Conservation (phyloP, 1,139 yeast genomes). For the Diutina neorugosa region DNA sequence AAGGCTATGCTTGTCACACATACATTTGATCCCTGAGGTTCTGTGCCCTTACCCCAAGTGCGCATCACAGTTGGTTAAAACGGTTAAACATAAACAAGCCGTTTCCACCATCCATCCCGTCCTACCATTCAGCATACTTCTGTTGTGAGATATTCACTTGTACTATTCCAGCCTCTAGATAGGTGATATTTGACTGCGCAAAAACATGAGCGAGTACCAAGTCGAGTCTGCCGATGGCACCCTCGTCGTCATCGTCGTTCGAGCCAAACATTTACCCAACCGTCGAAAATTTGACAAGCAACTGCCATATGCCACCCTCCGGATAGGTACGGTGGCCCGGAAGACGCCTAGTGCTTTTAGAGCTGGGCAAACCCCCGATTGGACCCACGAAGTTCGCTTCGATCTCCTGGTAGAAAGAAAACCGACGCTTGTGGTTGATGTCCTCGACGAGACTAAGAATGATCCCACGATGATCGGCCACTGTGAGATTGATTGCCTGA, state of each 20-base stretch:
- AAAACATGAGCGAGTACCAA: background rate
- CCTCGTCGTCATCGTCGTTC: constrained; percentile 30
- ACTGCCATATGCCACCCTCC: constrained; percentile 71
- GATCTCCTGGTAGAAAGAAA: constrained; percentile 48
- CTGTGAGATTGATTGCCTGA: constrained; percentile 63
- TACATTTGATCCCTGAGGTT: background rate
- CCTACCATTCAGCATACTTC: background rate
- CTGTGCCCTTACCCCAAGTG: background rate
- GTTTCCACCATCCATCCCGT: background rate
- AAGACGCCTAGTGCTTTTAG: constrained; percentile 62
- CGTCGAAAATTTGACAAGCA: constrained; percentile 77
- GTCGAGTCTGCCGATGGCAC: constrained; percentile 33
- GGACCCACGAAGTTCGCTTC: constrained; percentile 73
- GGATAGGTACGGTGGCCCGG: constrained; percentile 73
- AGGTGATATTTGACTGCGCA: background rate
- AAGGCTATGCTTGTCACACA: background rate
- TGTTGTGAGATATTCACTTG: background rate
- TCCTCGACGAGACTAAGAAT: constrained; percentile 77
- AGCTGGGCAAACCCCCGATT: constrained; percentile 86
- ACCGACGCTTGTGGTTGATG: constrained; percentile 56
- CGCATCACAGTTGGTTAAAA: background rate
- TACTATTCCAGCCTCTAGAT: background rate
- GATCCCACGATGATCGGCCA: constrained; percentile 84
- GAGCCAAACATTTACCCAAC: constrained; percentile 71
- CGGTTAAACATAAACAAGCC: background rate